Conservation (phyloP, 768 basidiomycete species). For the Suillus alpinus region DNA sequence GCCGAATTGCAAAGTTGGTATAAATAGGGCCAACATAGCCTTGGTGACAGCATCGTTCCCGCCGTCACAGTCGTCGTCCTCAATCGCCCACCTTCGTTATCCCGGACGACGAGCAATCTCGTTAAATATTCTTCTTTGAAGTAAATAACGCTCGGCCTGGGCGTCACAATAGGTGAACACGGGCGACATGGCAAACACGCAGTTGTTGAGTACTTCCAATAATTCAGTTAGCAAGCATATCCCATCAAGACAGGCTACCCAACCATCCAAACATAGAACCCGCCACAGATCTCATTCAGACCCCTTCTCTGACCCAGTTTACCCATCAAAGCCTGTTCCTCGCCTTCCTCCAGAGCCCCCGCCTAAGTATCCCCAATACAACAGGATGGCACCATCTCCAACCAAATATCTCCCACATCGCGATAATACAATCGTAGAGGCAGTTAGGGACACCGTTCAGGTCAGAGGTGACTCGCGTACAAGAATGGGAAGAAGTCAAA, state of each 20-base stretch:
- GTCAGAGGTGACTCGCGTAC: slow-evolving; percentile 45
- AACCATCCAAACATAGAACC: slow-evolving; percentile 26
- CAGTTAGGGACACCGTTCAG: slow-evolving; percentile 68
- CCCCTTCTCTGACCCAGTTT: slow-evolving; percentile 46
- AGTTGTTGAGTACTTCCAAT: slow-evolving; percentile 4
- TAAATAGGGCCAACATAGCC: slow-evolving; percentile 1
- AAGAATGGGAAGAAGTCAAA: slow-evolving; percentile 59
- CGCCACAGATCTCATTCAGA: slow-evolving; percentile 50
- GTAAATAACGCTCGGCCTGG: not conserved
- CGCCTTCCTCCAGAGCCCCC: slow-evolving; percentile 40
- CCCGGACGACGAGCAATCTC: not conserved
- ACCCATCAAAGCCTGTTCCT: slow-evolving; percentile 32
- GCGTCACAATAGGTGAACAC: slow-evolving; percentile 25
- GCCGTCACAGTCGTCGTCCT: slow-evolving; percentile 6
- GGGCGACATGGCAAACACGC: slow-evolving; percentile 16
- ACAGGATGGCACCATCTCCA: slow-evolving; percentile 25
- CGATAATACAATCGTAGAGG: slow-evolving; percentile 48
- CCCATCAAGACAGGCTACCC: slow-evolving; percentile 21
- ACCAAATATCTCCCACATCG: slow-evolving; percentile 33
- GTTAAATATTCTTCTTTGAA: not conserved
- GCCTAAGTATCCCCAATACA: slow-evolving; percentile 25
- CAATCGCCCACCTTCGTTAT: slow-evolving; percentile 7
- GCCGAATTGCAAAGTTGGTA: not conserved
- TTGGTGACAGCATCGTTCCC: slow-evolving; percentile 4
- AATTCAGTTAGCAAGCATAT: slow-evolving; percentile 21